Base-by-base conservation (phyloP, 176 grass and related monocot species). In the Bothriochloa decipiens region DNA sequence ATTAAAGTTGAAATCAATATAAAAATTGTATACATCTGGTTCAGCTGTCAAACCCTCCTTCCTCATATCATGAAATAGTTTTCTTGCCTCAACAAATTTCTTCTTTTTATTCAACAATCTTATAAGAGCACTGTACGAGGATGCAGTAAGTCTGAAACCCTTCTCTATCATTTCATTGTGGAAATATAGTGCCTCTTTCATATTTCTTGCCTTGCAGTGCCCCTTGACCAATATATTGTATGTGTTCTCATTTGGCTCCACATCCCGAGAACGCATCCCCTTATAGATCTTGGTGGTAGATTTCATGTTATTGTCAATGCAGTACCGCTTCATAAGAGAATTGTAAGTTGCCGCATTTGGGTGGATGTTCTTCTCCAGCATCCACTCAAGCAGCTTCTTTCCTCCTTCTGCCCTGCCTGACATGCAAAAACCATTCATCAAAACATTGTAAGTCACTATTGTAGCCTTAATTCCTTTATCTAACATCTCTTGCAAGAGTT, bases 191-290 rank as follows among this genome's bases (percentile, higher is more conserved):
- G 95, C 95, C 55, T 98, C 95, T 81, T 98, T 98, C 87, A 95
- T 90, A 80, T 95, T 98, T 79, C 95, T 93, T 50, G 92, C 87
- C 64, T 91, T 98, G 47, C 87, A 95, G 78, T 98, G 92, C 15
- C 95, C 95, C 80, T 82, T 93, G 68, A 98, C 77, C 87, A 98
- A 91, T 86, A 95, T 98, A 79, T 95, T 94, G 82, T 98, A 98
- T 28, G 92, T 98, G 72, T 92, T 95, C 73, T 95, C 92, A 85
- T 95, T 88, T 13, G 91, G 87, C 53, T 29, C 40, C 33, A 91
- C 85, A 63, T 88, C 68, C 73, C 75, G 81, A 57, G 90, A 88
- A 32, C 68, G 28, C 95, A 95, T 98, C 78, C 72, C 64, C 75
- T 81, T 93, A 78, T 95, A 98, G 65, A 98, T 85, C 82, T 95